Base-by-base conservation (phyloP, 2,329 filamentous ascomycete species). In the Passalora sequoiae region DNA sequence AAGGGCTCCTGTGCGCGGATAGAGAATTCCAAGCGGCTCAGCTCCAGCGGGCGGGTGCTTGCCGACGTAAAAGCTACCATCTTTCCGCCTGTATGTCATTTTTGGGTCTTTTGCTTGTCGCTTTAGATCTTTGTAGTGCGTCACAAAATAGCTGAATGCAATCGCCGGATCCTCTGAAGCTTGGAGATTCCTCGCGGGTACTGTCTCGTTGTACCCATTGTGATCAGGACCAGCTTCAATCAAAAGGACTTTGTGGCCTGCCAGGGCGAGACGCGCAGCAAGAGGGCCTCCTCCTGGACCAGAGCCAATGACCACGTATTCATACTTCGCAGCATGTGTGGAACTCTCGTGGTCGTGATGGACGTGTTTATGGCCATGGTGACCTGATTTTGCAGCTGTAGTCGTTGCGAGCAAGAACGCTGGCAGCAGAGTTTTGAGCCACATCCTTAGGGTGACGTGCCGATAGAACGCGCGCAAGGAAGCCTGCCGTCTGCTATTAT, bases 111-210 rank as follows among this genome's bases (percentile, higher is more conserved):
- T 67, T 16, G 72, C 68, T 49, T 79, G 74, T 24, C 73, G 69
- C 19, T 63, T 60, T 30, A 75, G 63, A 47, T 83, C 72, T 9
- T 69, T 66, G 55, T 81, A 83, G 60, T 83, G 80, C 30, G 72
- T 71, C n/a, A 81, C 77, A 49, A 75, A 83, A 63, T 77, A 83
- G 60, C 80, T 74, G 79, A 79, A 83, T 38, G 70, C 65, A 52
- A 80, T 69, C 13, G 70, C 67, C 21, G 68, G 66, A 47, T 80
- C 74, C 53, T 82, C 76, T 6, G 74, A 77, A 1, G 75, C 69
- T 16, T 71, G 67, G 32, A 72, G 70, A 16, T 73, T 71, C 55
- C 76, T 71, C 1, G 75, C 71, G 6, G 79, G 77, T 4, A 80
- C 70, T 8, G 74, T 70, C 50, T 77, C 73, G 56, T 76, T 72